phyloP scores from a whole-genome alignment of 2,329 filamentous ascomycete species.

The Cytospora piceicola region DNA sequence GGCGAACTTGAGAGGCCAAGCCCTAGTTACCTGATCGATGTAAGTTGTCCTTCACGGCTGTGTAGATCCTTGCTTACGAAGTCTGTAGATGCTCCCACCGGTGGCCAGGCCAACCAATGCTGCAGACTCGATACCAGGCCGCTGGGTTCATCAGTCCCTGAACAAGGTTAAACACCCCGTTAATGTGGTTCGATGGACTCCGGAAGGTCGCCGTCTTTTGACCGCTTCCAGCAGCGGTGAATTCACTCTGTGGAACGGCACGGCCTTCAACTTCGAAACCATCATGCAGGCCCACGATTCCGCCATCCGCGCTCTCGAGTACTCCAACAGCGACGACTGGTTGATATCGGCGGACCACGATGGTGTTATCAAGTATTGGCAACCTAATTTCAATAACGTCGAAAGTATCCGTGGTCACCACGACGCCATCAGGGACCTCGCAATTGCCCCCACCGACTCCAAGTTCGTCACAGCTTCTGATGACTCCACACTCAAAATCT shows the following conservation, averaged over 20 bases:
- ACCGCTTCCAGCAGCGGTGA: conserved; percentile 96
- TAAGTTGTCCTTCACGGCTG: conserved; percentile 48
- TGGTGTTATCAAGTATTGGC: conserved; percentile 97
- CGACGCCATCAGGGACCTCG: conserved; percentile 86
- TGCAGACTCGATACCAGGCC: conserved; percentile 88
- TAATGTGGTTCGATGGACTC: conserved; percentile 97
- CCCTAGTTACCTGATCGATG: conserved; percentile 87
- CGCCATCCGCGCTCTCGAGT: conserved; percentile 79
- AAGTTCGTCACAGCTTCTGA: conserved; percentile 98
- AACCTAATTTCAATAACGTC: conserved; percentile 98
- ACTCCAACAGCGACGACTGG: conserved; percentile 97
- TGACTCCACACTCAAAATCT: conserved; percentile 91
- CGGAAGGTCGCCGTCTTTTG: conserved; percentile 86
- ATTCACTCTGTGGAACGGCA: conserved; percentile 98
- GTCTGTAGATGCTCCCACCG: conserved; percentile 78
- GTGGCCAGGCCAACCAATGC: conserved; percentile 73
- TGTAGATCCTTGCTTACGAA: conserved; percentile 31
- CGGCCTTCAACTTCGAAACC: conserved; percentile 98
- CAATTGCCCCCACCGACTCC: conserved; percentile 90
- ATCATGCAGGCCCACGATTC: conserved; percentile 98
- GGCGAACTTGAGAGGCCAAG: conserved; percentile 85
- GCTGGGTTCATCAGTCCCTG: conserved; percentile 94
- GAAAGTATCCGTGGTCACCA: conserved; percentile 90
- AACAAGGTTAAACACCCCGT: conserved; percentile 98
- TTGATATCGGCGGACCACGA: conserved; percentile 94